phyloP scores from a whole-genome alignment of 2,329 filamentous ascomycete species.

The Botrytis squamosa region DNA sequence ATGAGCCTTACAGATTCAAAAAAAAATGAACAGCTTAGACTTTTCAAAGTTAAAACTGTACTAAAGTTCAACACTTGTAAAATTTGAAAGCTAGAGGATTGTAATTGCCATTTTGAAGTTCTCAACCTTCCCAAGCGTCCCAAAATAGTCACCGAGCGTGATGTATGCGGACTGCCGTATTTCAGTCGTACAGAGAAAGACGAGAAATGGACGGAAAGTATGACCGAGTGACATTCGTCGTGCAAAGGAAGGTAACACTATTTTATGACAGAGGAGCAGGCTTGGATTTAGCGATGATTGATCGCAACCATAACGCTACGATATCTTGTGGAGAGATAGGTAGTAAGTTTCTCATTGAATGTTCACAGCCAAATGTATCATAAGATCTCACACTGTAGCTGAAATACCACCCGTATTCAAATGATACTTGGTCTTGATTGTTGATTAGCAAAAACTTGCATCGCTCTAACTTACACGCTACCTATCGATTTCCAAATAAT shows the following conservation, averaged over 20 bases:
- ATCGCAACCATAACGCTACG: fast-evolving
- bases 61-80: too few species aligned
- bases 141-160: too few species aligned
- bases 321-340: not conserved
- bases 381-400: not conserved
- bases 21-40: not conserved
- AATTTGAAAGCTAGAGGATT: too few species aligned
- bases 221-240: not conserved
- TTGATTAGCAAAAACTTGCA: not conserved
- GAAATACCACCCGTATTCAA: too few species aligned
- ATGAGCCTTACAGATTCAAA: not conserved
- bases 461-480: not conserved
- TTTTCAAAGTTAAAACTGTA: not conserved
- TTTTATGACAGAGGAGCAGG: not conserved
- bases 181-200: not conserved
- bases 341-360: not conserved
- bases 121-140: too few species aligned
- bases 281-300: not conserved
- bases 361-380: not conserved
- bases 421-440: not conserved
- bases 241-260: not conserved
- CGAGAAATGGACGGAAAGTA: too few species aligned
- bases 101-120: too few species aligned
- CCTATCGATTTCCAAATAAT: too few species aligned
- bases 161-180: not conserved